Base-by-base conservation (phyloP, 768 basidiomycete species). In the Boletus subcaerulescens region DNA sequence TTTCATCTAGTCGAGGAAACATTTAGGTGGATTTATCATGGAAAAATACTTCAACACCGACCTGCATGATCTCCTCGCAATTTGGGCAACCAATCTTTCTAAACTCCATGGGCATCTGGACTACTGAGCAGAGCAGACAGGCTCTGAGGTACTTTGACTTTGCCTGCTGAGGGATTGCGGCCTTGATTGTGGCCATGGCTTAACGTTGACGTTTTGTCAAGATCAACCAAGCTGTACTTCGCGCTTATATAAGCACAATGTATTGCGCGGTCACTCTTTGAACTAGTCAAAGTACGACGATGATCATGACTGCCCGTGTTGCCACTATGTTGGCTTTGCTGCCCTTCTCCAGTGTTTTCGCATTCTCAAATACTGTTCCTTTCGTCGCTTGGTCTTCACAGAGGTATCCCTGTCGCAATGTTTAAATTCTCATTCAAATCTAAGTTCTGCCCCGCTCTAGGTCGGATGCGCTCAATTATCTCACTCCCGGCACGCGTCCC, bases 41-140 rank as follows among this genome's bases (percentile, higher is more conserved):
- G 47, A 5, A 49, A 7, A 55, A 8, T 26, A 22, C 29, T 9
- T 36, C 36, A 36, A 31, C 8, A 69, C 81, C 52, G 56, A 95
- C 96, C 79, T 94, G 89, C 70, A 98, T 81, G 60, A 95, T 79
- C 67, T 96, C 92, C 63, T 98, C 96, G 67, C 97, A 99, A 70
- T 99, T 99, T 42, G 96, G 96, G 69, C 97, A 99, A 6, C 97
- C 97, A 20, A 77, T 74, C 62, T 82, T 85, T 41, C 87, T 77
- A 69, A 98, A 99, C 61, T 98, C 96, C 39, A 77, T 75, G 0
- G 92, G 84, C 0, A 85, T 77, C 64, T 93, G 93, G 18, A 98
- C 83, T 57, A 97, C 82, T 0, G 94, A 97, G 72, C 97, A 99
- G 39, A 98, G 80, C 2, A 98, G 79, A 67, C 96, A 99, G 18